phyloP scores from a whole-genome alignment of 1,284 basidiomycete species.

The Stygiomarasmius scandens region DNA sequence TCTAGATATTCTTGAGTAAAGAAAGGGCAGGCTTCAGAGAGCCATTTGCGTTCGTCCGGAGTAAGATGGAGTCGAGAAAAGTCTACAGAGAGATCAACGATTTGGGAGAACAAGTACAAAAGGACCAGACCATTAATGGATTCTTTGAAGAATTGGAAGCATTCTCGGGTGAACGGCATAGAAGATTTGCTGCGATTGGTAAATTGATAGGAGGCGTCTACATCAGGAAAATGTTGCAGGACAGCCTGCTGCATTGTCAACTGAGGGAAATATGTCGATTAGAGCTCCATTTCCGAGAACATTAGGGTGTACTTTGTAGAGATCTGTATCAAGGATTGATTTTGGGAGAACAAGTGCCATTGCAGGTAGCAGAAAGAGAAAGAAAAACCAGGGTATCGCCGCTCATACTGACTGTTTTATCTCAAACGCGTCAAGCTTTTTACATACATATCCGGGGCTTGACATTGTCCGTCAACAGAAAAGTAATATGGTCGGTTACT shows the following conservation, averaged over 20 bases:
- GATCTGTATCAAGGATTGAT: slow-evolving; percentile 91
- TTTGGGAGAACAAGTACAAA: slow-evolving; percentile 1
- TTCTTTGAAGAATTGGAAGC: slow-evolving; percentile 71
- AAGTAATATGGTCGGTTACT: slow-evolving; percentile 25
- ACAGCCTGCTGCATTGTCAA: slow-evolving; percentile 98
- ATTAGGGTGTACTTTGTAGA: slow-evolving; percentile 78
- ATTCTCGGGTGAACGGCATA: slow-evolving; percentile 72
- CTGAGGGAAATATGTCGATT: slow-evolving; percentile 41
- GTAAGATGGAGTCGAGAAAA: slow-evolving; percentile 70
- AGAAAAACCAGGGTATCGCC: too few species aligned
- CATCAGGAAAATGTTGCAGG: slow-evolving; percentile 75
- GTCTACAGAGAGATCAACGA: slow-evolving; percentile 42
- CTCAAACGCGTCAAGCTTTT: too few species aligned
- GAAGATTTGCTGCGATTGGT: slow-evolving; percentile 76
- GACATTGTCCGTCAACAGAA: too few species aligned
- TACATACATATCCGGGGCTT: too few species aligned
- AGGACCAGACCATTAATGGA: slow-evolving; percentile 41
- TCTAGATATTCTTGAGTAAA: slow-evolving; percentile 77
- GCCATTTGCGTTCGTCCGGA: slow-evolving; percentile 68
- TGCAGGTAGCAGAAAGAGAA: neutral
- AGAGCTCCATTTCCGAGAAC: slow-evolving; percentile 1
- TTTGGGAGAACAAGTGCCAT: slow-evolving; percentile 30
- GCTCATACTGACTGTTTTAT: too few species aligned
- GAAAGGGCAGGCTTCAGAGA: slow-evolving; percentile 75
- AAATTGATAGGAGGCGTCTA: slow-evolving; percentile 77